phyloP scores from a whole-genome alignment of 1,139 yeast species.

The Sugiyamaella novakii region DNA sequence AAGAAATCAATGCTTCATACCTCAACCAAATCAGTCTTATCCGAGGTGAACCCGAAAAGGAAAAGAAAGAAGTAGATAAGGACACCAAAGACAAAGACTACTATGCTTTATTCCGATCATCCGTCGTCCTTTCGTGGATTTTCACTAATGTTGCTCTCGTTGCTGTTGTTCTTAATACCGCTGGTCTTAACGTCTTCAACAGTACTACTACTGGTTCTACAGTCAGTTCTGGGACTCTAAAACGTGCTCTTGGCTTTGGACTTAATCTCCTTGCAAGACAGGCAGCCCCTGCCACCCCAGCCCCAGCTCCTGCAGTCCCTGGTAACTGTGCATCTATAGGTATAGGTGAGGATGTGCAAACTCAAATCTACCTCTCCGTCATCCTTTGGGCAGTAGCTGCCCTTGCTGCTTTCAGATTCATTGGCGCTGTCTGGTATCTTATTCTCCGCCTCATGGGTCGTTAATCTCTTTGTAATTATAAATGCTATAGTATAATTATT shows the following conservation, averaged over 20 bases:
- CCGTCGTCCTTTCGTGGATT: conserved; percentile 81
- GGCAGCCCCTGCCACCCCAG: conserved; percentile 4
- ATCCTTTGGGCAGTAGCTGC: conserved; percentile 78
- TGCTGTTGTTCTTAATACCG: conserved; percentile 71
- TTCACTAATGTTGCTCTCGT: conserved; percentile 64
- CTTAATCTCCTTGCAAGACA: conserved; percentile 21
- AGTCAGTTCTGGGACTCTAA: conserved; percentile 25
- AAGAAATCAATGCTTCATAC: conserved; percentile 65
- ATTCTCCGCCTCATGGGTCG: conserved; percentile 39
- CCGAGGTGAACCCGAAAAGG: conserved; percentile 35
- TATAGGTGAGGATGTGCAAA: conserved; percentile 33
- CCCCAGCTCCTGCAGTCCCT: not conserved
- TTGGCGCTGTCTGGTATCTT: conserved; percentile 49
- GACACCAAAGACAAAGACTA: conserved; percentile 50
- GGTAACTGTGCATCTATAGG: conserved; percentile 34
- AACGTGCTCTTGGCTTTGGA: conserved; percentile 9
- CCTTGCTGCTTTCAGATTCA: conserved; percentile 67
- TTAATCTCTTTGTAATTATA: conserved; percentile 20
- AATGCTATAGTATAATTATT: not conserved
- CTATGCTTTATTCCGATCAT: conserved; percentile 74
- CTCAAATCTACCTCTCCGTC: conserved; percentile 63
- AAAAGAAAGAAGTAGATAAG: conserved; percentile 28
- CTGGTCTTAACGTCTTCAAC: conserved; percentile 50
- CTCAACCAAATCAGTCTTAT: conserved; percentile 41
- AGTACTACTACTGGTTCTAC: conserved; percentile 23